Evolutionary conservation across 2,329 filamentous ascomycete species (phyloP).

Genomic region (Chaetomiaceae sp.): DNA sequence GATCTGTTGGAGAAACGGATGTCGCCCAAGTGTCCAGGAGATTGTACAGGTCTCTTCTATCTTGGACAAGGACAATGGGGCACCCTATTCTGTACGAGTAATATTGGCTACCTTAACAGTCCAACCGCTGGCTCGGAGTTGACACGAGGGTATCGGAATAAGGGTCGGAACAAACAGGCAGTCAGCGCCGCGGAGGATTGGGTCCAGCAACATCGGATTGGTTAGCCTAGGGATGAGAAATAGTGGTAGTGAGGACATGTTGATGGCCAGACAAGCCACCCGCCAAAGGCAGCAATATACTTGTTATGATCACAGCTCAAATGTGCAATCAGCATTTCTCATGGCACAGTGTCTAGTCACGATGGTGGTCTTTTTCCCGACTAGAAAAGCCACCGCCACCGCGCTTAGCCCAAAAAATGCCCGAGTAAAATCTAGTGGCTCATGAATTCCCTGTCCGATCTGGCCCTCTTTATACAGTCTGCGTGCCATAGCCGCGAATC

Average conservation of each 20-base stretch:
- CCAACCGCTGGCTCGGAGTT: slow-evolving; percentile 12
- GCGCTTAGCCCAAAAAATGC: no score
- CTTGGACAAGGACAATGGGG: slow-evolving; percentile 6
- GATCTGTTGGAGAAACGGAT: neutral
- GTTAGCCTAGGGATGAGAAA: neutral
- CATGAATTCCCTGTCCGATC: neutral
- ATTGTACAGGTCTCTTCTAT: neutral
- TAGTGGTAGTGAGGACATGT: neutral
- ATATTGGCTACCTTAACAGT: slow-evolving; percentile 14
- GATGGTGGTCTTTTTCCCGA: neutral
- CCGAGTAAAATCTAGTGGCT: no score
- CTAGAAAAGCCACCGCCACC: no score
- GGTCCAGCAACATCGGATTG: neutral
- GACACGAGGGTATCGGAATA: neutral
- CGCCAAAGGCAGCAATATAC: slow-evolving; percentile 1
- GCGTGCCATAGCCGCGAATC: slow-evolving; percentile 92
- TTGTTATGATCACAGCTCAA: neutral
- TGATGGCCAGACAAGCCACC: neutral
- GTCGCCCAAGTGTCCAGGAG: neutral
- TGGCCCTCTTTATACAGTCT: slow-evolving; percentile 50
- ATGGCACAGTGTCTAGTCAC: neutral
- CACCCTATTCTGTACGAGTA: slow-evolving; percentile 21
- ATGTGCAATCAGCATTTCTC: neutral
- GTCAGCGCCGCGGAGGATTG: slow-evolving; percentile 8
- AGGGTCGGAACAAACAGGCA: neutral